These are phyloP conservation scores for Ophiostoma fasciatum DNA, from an alignment of 2,329 filamentous ascomycete genomes.

Conservation along the genomic window DNA sequence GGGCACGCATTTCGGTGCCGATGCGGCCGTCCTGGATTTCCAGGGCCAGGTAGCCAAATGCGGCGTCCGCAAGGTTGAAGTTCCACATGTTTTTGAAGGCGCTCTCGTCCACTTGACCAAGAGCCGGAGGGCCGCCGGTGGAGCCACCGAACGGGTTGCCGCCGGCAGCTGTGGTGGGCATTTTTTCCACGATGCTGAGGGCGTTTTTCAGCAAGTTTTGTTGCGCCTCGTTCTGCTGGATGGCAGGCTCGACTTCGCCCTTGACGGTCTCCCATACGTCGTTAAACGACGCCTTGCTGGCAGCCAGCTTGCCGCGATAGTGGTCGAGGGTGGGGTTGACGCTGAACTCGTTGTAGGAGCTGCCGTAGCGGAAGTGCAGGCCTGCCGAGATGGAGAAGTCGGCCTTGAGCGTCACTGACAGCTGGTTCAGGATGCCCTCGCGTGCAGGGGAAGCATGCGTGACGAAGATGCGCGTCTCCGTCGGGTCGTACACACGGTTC, in stretches of 20 bases:
- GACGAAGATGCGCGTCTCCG: slow-evolving; percentile 90
- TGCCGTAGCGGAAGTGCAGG: slow-evolving; percentile 95
- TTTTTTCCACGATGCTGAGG: slow-evolving; percentile 88
- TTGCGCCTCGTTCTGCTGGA: slow-evolving; percentile 84
- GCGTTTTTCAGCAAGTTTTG: slow-evolving; percentile 86
- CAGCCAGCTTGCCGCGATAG: slow-evolving; percentile 94
- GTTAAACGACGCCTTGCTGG: slow-evolving; percentile 96
- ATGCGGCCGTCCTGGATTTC: slow-evolving; percentile 94
- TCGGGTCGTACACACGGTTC: slow-evolving; percentile 95
- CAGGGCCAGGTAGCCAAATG: slow-evolving; percentile 88
- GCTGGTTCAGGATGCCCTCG: slow-evolving; percentile 92
- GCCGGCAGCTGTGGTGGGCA: slow-evolving; percentile 87
- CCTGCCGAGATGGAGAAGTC: slow-evolving; percentile 97
- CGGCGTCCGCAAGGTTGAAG: slow-evolving; percentile 94
- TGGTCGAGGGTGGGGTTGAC: slow-evolving; percentile 97
- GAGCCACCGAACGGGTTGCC: slow-evolving; percentile 94
- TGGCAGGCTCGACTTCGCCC: slow-evolving; percentile 85
- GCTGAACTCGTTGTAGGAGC: slow-evolving; percentile 99
- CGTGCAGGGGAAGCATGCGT: slow-evolving; percentile 94
- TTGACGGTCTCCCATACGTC: slow-evolving; percentile 99
- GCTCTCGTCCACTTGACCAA: slow-evolving; percentile 91
- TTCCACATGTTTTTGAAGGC: slow-evolving; percentile 99
- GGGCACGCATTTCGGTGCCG: slow-evolving; percentile 94
- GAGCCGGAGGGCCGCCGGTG: slow-evolving; percentile 51
- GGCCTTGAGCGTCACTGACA: slow-evolving; percentile 92